Percentiles rank a stretch among this genome's conserved stretches.
Conservation (phyloP, 192 early-diverging fungal species). For the Haplosporangium gracile region DNA sequence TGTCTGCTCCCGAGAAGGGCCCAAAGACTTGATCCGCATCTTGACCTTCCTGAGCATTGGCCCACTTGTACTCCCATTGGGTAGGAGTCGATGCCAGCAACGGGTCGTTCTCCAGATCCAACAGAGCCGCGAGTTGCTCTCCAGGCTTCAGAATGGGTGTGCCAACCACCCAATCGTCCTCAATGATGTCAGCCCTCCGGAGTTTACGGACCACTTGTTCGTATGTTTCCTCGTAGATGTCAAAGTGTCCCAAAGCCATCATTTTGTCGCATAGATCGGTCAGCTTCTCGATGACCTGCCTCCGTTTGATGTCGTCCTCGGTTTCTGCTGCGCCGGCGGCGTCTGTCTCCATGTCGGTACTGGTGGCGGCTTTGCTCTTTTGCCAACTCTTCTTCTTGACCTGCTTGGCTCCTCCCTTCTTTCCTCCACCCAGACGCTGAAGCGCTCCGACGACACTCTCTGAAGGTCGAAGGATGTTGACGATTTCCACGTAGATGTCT, state of each 20-base stretch:
- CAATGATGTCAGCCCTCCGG: conserved; percentile 67
- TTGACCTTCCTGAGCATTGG: conserved; percentile 33
- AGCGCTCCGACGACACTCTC: conserved; percentile 73
- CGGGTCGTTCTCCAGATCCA: conserved; percentile 18
- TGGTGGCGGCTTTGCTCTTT: conserved; percentile 44
- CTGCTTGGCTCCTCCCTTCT: conserved; percentile 52
- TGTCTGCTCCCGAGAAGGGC: conserved; percentile 57
- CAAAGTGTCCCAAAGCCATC: conserved; percentile 76
- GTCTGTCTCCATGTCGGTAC: conserved; percentile 2
- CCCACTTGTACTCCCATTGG: conserved; percentile 61
- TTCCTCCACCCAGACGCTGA: conserved; percentile 66
- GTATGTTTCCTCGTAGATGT: conserved; percentile 78
- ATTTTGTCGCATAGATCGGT: conserved; percentile 79
- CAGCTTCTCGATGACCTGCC: conserved; percentile 67
- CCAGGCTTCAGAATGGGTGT: conserved; percentile 33
- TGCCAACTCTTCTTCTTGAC: conserved; percentile 57
- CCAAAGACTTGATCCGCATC: conserved; percentile 49
- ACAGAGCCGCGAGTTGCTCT: conserved; percentile 13
- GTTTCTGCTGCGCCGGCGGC: conserved; percentile 20
- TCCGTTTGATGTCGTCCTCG: conserved; percentile 59
- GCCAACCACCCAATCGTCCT: conserved; percentile 72
- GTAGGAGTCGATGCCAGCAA: conserved; percentile 7
- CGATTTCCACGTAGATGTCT: conserved; percentile 67
- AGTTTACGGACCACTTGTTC: conserved; percentile 77
- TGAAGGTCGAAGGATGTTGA: conserved; percentile 68